phyloP scores from a whole-genome alignment of 2,329 filamentous ascomycete genomes.

The Fusarium graminum region DNA sequence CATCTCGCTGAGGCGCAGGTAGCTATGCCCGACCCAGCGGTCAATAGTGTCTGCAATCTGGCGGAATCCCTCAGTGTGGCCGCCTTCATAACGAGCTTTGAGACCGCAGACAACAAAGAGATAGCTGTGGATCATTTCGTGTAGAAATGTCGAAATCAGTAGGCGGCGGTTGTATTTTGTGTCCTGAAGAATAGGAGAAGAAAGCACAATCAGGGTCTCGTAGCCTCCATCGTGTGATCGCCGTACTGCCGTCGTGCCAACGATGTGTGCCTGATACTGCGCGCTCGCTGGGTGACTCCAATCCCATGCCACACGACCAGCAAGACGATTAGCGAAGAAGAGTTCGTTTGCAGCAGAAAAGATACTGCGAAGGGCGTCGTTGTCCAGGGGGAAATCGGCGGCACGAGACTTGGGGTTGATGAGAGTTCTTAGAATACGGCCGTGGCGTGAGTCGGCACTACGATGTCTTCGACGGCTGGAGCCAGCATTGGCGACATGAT shows the following conservation, averaged over 20 bases:
- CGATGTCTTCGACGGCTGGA: constrained; percentile 55
- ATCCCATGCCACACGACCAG: constrained; percentile 71
- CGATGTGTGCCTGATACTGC: constrained; percentile 67
- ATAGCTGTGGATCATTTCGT: constrained; percentile 77
- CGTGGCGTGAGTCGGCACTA: constrained; percentile 64
- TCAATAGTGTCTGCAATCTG: constrained; percentile 72
- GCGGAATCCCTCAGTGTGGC: constrained; percentile 71
- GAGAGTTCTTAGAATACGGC: constrained; percentile 69
- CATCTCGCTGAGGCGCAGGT: constrained; percentile 69
- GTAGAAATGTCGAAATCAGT: constrained; percentile 73
- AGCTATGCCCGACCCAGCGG: constrained; percentile 68
- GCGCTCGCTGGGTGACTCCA: constrained; percentile 67
- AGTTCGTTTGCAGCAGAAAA: constrained; percentile 72
- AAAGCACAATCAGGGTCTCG: constrained; percentile 73
- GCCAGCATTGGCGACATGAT: constrained; percentile 58
- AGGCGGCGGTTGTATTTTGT: constrained; percentile 69
- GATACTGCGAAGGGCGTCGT: constrained; percentile 68
- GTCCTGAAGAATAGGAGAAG: constrained; percentile 68
- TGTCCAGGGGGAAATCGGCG: constrained; percentile 67
- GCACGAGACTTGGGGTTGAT: constrained; percentile 64
- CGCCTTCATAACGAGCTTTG: constrained; percentile 66
- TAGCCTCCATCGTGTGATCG: constrained; percentile 62
- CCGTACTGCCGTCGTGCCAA: constrained; percentile 73
- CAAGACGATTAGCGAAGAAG: constrained; percentile 70
- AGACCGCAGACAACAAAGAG: constrained; percentile 73